Base-by-base conservation (phyloP, 805 yeast genomes). In the Myxozyma geophila region DNA sequence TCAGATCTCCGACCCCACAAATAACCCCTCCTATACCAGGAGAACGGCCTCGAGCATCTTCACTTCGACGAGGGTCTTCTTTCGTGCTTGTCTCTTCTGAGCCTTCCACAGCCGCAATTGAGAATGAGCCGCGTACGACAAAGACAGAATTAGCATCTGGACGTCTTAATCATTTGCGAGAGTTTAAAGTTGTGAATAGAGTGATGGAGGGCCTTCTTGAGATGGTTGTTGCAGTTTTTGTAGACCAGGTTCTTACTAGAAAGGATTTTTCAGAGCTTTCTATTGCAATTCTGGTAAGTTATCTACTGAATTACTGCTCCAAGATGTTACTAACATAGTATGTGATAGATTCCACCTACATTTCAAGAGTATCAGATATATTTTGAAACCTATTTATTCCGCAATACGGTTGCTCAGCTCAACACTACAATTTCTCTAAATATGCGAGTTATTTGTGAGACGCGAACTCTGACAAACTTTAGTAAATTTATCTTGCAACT, bases 151-250 rank as follows among this genome's bases (percentile, higher is more conserved):
- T 41, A 8, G 46, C 57, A 15, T 41, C 58, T 15, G 49, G 35
- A 17, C 47, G 57, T 15, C 40, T 36, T 19, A 54, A 43, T 7
- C 61, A 40, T 12, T 21, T 64, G 17, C 40, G 47, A n/a, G 69
- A 64, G 46, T 60, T 66, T 41, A 62, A 62, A 28, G 60, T 57
- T 9, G 59, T 60, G n/a, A 62, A 65, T 54, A 28, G 62, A 21
- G 67, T 66, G 10, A 62, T 69, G 36, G 72, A 69, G 43, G 68
- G 69, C 13, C 49, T 67, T 36, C 49, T 70, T 15, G 71, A 70
- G 23, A 62, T 70, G 59, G 66, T 64, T 13, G 64, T 70, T 21
- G 71, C 68, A 3, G 64, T 70, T 2, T 52, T 69, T 39, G 63
- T 67, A 8, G 69, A 70, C 41, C 62, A 58, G 15, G 68, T 70